Percentiles rank a stretch among this genome's conserved stretches.
These are phyloP conservation scores for Monosporascus sp. DNA, from an alignment of 2,329 filamentous ascomycete species.

Conservation along the genomic window DNA sequence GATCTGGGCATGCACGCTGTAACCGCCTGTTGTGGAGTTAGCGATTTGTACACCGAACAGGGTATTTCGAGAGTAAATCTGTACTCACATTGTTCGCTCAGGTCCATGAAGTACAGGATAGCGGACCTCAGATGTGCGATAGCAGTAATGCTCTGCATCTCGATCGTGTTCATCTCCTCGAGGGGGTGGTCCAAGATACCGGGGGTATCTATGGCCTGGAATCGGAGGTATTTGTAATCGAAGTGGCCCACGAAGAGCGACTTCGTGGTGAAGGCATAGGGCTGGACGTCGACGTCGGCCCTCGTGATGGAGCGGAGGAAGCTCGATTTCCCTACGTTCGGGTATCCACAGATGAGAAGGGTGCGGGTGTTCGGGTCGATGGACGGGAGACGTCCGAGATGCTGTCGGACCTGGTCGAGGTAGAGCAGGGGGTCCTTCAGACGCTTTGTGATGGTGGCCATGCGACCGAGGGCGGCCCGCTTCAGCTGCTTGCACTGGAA, in stretches of 20 bases:
- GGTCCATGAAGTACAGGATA: slow-evolving; percentile 97
- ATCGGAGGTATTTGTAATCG: slow-evolving; percentile 86
- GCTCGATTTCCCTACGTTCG: slow-evolving; percentile 95
- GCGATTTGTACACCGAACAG: background rate
- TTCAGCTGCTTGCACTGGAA: slow-evolving; percentile 99
- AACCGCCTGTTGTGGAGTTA: slow-evolving; percentile 45
- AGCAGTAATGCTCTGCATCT: slow-evolving; percentile 97
- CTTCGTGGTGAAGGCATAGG: slow-evolving; percentile 98
- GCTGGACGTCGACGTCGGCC: slow-evolving; percentile 94
- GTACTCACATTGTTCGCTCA: slow-evolving; percentile 29
- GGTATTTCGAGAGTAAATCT: too few species aligned
- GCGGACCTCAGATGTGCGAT: slow-evolving; percentile 94
- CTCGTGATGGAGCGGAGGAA: slow-evolving; percentile 89
- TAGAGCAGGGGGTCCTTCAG: slow-evolving; percentile 93
- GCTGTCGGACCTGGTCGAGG: slow-evolving; percentile 93
- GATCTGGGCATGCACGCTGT: slow-evolving; percentile 87
- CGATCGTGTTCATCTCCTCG: slow-evolving; percentile 99
- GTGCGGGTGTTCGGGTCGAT: slow-evolving; percentile 98
- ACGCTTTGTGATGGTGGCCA: slow-evolving; percentile 94
- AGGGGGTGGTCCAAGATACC: slow-evolving; percentile 96
- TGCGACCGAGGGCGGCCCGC: slow-evolving; percentile 89
- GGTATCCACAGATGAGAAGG: slow-evolving; percentile 93
- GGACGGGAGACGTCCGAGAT: slow-evolving; percentile 93
- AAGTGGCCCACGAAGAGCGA: slow-evolving; percentile 96
- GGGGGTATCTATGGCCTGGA: slow-evolving; percentile 89